These are phyloP conservation scores for Leucaena leucocephala DNA, from an alignment of 306 rosid species.

Conservation along the genomic window DNA sequence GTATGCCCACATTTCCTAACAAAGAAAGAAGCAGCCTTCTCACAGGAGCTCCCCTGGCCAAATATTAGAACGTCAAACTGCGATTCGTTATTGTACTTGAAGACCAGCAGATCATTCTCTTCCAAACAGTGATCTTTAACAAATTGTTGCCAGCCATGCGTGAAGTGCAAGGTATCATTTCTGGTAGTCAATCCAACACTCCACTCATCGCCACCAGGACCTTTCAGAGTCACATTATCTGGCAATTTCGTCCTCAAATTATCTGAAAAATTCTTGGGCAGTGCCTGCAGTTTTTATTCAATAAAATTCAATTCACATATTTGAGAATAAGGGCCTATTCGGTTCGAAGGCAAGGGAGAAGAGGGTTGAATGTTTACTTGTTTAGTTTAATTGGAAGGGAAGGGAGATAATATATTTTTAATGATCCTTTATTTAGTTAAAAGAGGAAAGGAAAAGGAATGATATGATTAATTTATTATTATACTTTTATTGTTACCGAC, in stretches of 20 bases:
- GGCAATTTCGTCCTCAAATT: conserved; percentile 65
- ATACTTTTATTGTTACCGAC: too few species aligned
- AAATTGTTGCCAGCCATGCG: conserved; percentile 64
- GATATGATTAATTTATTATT: too few species aligned
- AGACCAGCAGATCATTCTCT: conserved; percentile 69
- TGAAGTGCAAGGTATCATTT: conserved; percentile 48
- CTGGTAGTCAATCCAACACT: conserved; percentile 48
- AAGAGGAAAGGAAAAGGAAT: too few species aligned
- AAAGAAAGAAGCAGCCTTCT: conserved; percentile 66
- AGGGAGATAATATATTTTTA: too few species aligned
- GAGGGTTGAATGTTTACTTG: too few species aligned
- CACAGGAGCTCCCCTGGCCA: conserved; percentile 57
- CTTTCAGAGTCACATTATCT: conserved; percentile 51
- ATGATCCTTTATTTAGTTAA: too few species aligned
- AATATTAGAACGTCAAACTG: conserved; percentile 66
- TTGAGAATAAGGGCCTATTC: not conserved
- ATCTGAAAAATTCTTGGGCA: conserved; percentile 57
- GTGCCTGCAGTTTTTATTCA: conserved; percentile 50
- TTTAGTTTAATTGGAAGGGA: too few species aligned
- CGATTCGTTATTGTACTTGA: conserved; percentile 63
- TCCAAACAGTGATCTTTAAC: conserved; percentile 56
- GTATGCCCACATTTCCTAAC: conserved; percentile 48
- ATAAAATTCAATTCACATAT: conserved; percentile 3
- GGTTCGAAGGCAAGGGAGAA: too few species aligned
- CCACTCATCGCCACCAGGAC: conserved; percentile 71